Conservation (phyloP, 768 basidiomycete genomes). For the Mycena indigotica region DNA sequence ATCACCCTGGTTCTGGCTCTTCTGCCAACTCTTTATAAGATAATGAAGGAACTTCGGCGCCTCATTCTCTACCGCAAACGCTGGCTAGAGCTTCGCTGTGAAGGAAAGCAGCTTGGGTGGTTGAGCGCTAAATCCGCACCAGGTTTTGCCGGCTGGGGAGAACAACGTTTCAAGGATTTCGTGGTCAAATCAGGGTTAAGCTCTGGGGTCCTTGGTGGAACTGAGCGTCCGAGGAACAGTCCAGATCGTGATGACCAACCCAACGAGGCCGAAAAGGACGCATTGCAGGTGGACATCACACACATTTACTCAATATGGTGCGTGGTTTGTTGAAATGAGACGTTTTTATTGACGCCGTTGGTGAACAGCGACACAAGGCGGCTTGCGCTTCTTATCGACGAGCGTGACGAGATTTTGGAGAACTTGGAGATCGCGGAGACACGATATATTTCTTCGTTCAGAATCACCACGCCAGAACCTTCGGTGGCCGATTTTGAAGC, state of each 20-base stretch:
- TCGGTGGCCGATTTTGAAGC: constrained; percentile 64
- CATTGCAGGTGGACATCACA: constrained; percentile 64
- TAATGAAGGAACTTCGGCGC: constrained; percentile 63
- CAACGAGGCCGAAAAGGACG: constrained; percentile 44
- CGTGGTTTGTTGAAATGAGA: constrained; percentile 1
- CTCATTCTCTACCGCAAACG: constrained; percentile 55
- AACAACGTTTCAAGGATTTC: constrained; percentile 71
- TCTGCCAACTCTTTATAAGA: constrained; percentile 64
- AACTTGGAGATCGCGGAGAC: constrained; percentile 81
- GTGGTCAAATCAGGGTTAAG: constrained; percentile 68
- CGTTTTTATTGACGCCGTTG: neutral
- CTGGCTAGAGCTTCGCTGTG: constrained; percentile 67
- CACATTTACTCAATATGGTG: constrained; percentile 78
- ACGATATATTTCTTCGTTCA: constrained; percentile 75
- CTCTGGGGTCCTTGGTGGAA: constrained; percentile 47
- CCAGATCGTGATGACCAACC: constrained; percentile 42
- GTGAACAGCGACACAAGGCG: constrained; percentile 64
- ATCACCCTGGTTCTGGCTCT: constrained; percentile 64
- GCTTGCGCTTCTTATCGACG: constrained; percentile 69
- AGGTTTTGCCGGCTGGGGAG: constrained; percentile 73
- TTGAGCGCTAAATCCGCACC: constrained; percentile 62
- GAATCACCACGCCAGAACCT: constrained; percentile 71
- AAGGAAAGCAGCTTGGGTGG: constrained; percentile 76
- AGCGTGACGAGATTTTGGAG: constrained; percentile 76
- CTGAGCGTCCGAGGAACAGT: constrained; percentile 30